Percentiles rank a stretch among this genome's conserved stretches.
Conservation (phyloP, 495 filamentous ascomycete genomes). For the Venustampulla echinocandica region DNA sequence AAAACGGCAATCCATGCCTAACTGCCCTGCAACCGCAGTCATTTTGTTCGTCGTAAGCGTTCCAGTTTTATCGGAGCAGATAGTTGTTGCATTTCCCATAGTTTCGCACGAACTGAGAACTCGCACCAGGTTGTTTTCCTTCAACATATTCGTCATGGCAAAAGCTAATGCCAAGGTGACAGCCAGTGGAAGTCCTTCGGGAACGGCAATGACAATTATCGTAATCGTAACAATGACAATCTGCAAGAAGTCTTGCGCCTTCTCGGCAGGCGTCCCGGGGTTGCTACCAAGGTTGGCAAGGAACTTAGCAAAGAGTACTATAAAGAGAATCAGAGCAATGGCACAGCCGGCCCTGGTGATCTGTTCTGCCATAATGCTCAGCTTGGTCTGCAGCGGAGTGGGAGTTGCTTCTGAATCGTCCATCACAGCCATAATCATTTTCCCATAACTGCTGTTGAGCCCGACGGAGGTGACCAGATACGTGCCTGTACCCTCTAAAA, state of each 20-base stretch:
- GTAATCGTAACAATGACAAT: slow-evolving; percentile 95
- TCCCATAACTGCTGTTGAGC: slow-evolving; percentile 79
- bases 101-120: slow-evolving; percentile 88
- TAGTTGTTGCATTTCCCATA: slow-evolving; percentile 94
- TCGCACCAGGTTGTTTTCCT: slow-evolving; percentile 89
- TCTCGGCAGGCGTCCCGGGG: slow-evolving; percentile 48
- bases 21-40: slow-evolving; percentile 70
- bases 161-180: slow-evolving; percentile 92
- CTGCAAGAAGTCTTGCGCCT: slow-evolving; percentile 79
- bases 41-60: slow-evolving; percentile 93
- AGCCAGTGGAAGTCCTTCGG: slow-evolving; percentile 88
- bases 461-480: slow-evolving; percentile 84
- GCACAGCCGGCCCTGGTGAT: slow-evolving; percentile 88
- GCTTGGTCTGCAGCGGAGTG: slow-evolving; percentile 76
- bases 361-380: slow-evolving; percentile 82
- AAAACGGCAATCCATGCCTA: slow-evolving; percentile 61
- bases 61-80: slow-evolving; percentile 96
- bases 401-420: slow-evolving; percentile 78
- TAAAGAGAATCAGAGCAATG: slow-evolving; percentile 74
- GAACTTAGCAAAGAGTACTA: slow-evolving; percentile 88
- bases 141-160: slow-evolving; percentile 89
- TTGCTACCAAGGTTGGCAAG: slow-evolving; percentile 56
- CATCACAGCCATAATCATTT: slow-evolving; percentile 86
- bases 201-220: slow-evolving; percentile 90
- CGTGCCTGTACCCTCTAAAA: slow-evolving; percentile 78